phyloP scores from a whole-genome alignment of 2,329 filamentous ascomycete species.

The Aspergillus tanneri region DNA sequence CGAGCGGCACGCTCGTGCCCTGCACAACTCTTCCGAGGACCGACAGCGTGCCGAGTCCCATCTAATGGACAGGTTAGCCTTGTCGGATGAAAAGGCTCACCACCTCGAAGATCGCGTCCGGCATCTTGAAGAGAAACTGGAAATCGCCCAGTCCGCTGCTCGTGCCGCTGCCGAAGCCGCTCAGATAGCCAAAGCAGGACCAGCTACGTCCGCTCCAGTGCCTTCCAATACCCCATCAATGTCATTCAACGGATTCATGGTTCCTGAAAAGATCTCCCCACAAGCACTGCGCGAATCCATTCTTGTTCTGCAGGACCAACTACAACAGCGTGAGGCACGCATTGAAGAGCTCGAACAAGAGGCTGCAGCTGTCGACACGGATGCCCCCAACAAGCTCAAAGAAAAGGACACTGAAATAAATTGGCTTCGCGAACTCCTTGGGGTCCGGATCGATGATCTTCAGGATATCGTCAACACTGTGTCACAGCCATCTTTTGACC shows the following conservation, averaged over 20 bases:
- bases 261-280: conserved; percentile 85
- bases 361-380: conserved; percentile 67
- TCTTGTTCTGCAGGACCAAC: conserved; percentile 91
- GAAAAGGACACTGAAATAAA: conserved; percentile 92
- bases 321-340: conserved; percentile 86
- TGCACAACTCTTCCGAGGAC: conserved; percentile 76
- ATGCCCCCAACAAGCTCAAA: conserved; percentile 77
- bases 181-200: conserved; percentile 54
- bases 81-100: conserved; percentile 80
- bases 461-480: conserved; percentile 85
- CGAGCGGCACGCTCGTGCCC: conserved; percentile 69
- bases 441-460: conserved; percentile 84
- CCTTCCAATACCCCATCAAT: conserved; percentile 51
- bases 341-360: conserved; percentile 84
- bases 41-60: conserved; percentile 76
- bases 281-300: conserved; percentile 95
- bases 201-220: conserved; percentile 36
- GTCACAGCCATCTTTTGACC: conserved; percentile 71
- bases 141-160: conserved; percentile 84
- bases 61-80: conserved; percentile 73
- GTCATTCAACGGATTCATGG: conserved; percentile 46
- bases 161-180: conserved; percentile 77
- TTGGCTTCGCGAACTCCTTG: conserved; percentile 91
- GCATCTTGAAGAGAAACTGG: conserved; percentile 85
- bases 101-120: conserved; percentile 81